These are phyloP conservation scores for Chlorella sp. DNA, from an alignment of 139 green algal species.

Conservation along the genomic window DNA sequence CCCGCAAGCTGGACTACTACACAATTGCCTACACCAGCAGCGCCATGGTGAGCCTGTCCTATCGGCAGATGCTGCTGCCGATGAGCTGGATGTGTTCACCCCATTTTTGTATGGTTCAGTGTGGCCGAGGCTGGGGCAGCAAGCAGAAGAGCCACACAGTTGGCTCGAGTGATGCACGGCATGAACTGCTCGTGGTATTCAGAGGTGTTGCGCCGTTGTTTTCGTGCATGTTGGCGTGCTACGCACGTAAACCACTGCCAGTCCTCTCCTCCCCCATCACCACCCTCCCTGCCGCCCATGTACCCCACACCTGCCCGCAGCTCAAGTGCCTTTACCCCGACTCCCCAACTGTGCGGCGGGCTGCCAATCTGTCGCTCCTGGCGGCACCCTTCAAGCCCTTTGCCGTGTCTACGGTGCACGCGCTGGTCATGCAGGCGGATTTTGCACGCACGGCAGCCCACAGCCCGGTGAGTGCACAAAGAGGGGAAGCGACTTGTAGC, in stretches of 20 bases:
- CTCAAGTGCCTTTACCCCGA: slow-evolving; percentile 55
- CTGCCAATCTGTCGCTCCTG: slow-evolving; percentile 52
- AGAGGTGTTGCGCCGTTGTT: too few species aligned
- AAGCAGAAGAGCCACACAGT: too few species aligned
- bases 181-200: too few species aligned
- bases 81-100: neutral
- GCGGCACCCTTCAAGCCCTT: slow-evolving; percentile 77
- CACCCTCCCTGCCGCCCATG: neutral
- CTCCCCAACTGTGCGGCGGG: neutral
- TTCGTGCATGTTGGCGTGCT: too few species aligned
- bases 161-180: too few species aligned
- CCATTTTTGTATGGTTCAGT: too few species aligned
- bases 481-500: too few species aligned
- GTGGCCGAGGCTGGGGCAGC: too few species aligned
- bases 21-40: slow-evolving; percentile 46
- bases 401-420: slow-evolving; percentile 41
- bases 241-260: too few species aligned
- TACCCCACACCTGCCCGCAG: neutral
- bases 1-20: slow-evolving; percentile 81
- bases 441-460: slow-evolving; percentile 33
- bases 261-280: neutral
- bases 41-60: slow-evolving; percentile 47
- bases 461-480: neutral
- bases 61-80: neutral
- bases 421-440: slow-evolving; percentile 57